Conservation (phyloP, 108 stramenopile genomes). For the Parietichytrium sp. region DNA sequence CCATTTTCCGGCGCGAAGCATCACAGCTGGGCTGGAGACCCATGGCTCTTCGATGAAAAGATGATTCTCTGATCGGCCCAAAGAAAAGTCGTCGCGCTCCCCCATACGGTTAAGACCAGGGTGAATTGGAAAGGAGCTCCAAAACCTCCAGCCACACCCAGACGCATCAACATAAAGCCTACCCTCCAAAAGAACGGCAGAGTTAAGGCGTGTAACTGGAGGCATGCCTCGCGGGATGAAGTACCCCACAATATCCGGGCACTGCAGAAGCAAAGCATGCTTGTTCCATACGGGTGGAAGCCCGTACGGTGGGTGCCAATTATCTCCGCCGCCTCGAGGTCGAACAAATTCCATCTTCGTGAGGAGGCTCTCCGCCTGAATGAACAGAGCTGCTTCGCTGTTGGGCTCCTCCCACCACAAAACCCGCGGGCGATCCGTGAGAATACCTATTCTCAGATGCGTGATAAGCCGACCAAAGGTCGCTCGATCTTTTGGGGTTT, state of each 20-base stretch:
- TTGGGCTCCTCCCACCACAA: conserved; percentile 33
- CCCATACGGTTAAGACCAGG: not conserved
- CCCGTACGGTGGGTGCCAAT: conserved; percentile 17
- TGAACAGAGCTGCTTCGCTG: not conserved
- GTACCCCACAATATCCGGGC: not conserved
- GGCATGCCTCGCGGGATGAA: conserved; percentile 12
- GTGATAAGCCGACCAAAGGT: conserved; percentile 24
- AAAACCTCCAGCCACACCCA: conserved; percentile 21
- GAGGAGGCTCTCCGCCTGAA: not conserved
- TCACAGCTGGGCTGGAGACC: conserved; percentile 27
- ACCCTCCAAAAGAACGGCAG: conserved; percentile 13
- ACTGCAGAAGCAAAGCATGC: conserved; percentile 24
- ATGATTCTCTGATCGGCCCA: too few relatives aligned
- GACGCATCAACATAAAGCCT: not conserved
- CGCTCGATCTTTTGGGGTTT: not conserved
- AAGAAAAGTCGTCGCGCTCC: too few relatives aligned
- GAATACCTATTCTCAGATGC: not conserved
- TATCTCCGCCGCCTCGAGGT: not conserved
- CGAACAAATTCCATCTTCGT: conserved; percentile 12
- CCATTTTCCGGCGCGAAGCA: conserved; percentile 19
- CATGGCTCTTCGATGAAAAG: not conserved
- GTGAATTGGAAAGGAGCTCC: not conserved
- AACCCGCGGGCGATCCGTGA: conserved; percentile 2
- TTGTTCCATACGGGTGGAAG: not conserved
- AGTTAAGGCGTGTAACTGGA: not conserved